Percentiles rank a stretch among this genome's conserved stretches.
These are phyloP conservation scores for Poa pratensis DNA, from an alignment of 176 grass and related monocot species.

Conservation along the genomic window DNA sequence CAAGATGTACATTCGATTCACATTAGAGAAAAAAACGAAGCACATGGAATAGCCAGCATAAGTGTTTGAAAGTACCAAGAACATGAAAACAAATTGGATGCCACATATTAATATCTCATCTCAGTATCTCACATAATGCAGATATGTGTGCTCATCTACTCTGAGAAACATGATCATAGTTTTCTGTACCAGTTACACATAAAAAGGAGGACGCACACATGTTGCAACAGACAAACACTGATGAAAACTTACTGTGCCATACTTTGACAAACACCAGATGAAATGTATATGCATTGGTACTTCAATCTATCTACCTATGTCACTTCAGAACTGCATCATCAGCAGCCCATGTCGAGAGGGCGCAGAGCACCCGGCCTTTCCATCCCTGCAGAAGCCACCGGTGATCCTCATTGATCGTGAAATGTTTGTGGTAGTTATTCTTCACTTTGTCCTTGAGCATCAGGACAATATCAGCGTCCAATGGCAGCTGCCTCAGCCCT, in stretches of 20 bases:
- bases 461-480: constrained; percentile 35
- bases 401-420: constrained; percentile 48
- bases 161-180: not conserved
- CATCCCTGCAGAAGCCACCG: constrained; percentile 58
- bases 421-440: constrained; percentile 52
- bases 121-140: too few relatives aligned
- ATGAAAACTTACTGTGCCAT: not conserved
- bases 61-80: not conserved
- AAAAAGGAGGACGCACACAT: not conserved
- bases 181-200: not conserved
- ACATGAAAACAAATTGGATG: not conserved
- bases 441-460: constrained; percentile 43
- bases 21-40: not conserved
- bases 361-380: constrained; percentile 52
- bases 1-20: not conserved
- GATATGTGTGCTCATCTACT: not conserved
- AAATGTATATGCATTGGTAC: not conserved
- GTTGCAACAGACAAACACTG: not conserved
- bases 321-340: not conserved
- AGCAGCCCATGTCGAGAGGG: constrained; percentile 44
- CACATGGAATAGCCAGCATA: not conserved
- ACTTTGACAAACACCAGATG: not conserved
- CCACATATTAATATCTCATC: not conserved
- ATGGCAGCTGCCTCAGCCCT: constrained; percentile 50
- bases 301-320: constrained; percentile 16